Percentiles rank a stretch among this genome's conserved stretches.
Conservation (phyloP, 176 grass and related monocot genomes). For the Zea mays region DNA sequence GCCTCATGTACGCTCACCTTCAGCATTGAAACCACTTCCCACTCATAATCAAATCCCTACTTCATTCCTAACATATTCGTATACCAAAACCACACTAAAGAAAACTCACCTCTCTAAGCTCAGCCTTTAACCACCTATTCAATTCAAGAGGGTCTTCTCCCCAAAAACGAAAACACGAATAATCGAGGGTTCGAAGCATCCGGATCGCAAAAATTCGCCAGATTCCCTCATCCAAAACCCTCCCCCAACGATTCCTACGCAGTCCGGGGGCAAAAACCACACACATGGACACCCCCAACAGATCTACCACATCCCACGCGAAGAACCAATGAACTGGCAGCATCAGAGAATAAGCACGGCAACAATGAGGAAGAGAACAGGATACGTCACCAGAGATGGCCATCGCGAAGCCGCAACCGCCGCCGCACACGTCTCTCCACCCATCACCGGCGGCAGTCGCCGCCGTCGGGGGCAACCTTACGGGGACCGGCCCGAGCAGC, state of each 20-base stretch:
- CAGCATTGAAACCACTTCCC: background rate
- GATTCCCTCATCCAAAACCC: background rate
- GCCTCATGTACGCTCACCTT: too few relatives aligned
- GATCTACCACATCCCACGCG: slow-evolving; percentile 34
- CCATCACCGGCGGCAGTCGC: slow-evolving; percentile 51
- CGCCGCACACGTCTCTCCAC: slow-evolving; percentile 88
- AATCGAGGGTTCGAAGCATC: background rate
- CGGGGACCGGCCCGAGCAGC: slow-evolving; percentile 72
- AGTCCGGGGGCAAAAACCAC: background rate
- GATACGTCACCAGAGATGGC: slow-evolving; percentile 76
- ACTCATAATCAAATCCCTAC: too few relatives aligned
- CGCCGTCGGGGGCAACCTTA: slow-evolving; percentile 53
- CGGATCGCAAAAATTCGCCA: background rate
- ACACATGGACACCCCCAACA: background rate
- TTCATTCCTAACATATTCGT: background rate
- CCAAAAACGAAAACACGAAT: background rate
- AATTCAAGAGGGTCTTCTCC: background rate
- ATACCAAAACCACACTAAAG: background rate
- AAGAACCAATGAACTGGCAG: slow-evolving; percentile 2
- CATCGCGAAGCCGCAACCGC: slow-evolving; percentile 96
- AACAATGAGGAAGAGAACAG: slow-evolving; percentile 19
- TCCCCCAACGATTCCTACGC: background rate
- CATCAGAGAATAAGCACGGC: slow-evolving; percentile 5
- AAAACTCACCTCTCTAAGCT: background rate
- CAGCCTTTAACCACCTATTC: background rate